Percentiles rank a stretch among this genome's conserved stretches.
Conservation (phyloP, 2,329 filamentous ascomycete species). For the Penicillium digitatum region DNA sequence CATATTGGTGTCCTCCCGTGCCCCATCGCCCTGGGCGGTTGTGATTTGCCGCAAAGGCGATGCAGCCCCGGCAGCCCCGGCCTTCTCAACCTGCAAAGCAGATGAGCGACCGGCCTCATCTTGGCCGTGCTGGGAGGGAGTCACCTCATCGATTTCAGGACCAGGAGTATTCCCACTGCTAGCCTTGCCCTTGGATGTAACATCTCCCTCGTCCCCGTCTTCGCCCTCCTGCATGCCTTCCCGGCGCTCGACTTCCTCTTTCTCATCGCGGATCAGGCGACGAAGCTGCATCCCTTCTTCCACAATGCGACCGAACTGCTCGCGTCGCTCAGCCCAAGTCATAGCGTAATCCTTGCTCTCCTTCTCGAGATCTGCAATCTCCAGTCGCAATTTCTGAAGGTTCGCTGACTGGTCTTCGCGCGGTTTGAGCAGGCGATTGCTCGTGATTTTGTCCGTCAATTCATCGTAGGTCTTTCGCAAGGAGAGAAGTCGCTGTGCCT, state of each 20-base stretch:
- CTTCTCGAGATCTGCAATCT: constrained; percentile 80
- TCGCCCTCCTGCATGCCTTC: constrained; percentile 70
- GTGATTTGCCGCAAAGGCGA: constrained; percentile 40
- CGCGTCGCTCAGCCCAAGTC: constrained; percentile 78
- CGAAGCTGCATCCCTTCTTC: constrained; percentile 85
- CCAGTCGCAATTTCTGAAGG: constrained; percentile 76
- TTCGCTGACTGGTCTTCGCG: constrained; percentile 78
- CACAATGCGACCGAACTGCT: constrained; percentile 84
- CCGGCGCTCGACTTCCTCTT: constrained; percentile 84
- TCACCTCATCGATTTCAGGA: constrained; percentile 46
- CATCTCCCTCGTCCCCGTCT: constrained; percentile 54
- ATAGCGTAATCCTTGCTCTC: constrained; percentile 77
- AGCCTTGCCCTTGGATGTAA: constrained; percentile 46
- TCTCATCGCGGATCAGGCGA: constrained; percentile 85
- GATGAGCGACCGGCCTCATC: constrained; percentile 32
- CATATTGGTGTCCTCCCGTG: constrained; percentile 58
- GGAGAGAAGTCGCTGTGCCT: constrained; percentile 68
- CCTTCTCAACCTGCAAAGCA: constrained; percentile 33
- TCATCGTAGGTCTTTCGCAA: constrained; percentile 84
- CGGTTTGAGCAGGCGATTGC: constrained; percentile 71
- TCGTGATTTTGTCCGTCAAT: constrained; percentile 79
- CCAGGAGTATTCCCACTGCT: constrained; percentile 50
- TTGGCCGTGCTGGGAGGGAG: constrained; percentile 34
- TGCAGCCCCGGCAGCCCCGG: constrained; percentile 28
- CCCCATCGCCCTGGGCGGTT: constrained; percentile 37